Base-by-base conservation (phyloP, 2,329 filamentous ascomycete genomes). In the Diaporthe nobilis region DNA sequence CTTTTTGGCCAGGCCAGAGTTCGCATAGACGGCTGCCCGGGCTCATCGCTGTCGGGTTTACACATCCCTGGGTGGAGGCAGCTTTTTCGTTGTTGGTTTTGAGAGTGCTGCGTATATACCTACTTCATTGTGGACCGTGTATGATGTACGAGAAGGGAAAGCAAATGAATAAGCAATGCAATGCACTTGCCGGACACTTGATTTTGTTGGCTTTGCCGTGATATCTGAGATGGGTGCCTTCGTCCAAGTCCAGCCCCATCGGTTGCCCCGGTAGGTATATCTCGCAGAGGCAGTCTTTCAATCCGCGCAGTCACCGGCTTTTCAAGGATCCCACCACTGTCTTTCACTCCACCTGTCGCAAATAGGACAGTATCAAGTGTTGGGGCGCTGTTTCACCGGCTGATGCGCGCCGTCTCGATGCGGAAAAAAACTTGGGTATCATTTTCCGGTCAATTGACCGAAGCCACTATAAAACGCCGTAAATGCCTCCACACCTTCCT, bases 41-140 rank as follows among this genome's bases (percentile, higher is more conserved):
- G 37, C 51, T 68, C 58, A 58, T 47, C 8, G n/a, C 57, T 9
- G 49, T 47, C 49, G 31, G 49, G 60, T 44, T 15, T 47, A 13
- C 37, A 44, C 25, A n/a, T 31, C n/a, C n/a, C 31, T 17, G 51
- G 55, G 49, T 34, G 74, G 71, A 47, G 71, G 71, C 39, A 63
- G 71, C 47, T 51, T 55, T 37, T 37, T 71, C 44, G 57, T 44
- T 61, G 57, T 53, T 34, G 58, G n/a, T 70, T 65, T 65, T 61
- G 39, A 61, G 55, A 65, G 57, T 34, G 75, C 71, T 76, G 71
- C 53, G 34, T 74, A 74, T 74, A 71, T 74, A 76, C 65, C 75
- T 71, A 76, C 49, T 76, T 76, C 49, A 74, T 76, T 71, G 49
- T 44, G 49, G 63, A 37, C 37, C 37, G 65, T 37, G 37, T 25